A percentile compares a stretch with the other conserved stretches of the same genome.
These are phyloP conservation scores for Hortiboletus campestris DNA, from an alignment of 768 basidiomycete genomes.

Conservation along the genomic window DNA sequence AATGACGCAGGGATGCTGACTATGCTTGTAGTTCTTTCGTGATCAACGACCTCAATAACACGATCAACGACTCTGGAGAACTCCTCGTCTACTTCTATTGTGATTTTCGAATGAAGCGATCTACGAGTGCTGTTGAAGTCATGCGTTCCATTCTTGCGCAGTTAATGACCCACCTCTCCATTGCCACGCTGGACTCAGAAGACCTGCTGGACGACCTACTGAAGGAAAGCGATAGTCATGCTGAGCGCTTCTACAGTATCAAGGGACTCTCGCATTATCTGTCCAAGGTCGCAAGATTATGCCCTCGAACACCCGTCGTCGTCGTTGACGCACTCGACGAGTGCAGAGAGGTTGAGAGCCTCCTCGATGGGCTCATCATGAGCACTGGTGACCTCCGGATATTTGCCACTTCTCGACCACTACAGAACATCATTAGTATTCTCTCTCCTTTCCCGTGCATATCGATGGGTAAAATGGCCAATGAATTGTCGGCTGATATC, in stretches of 20 bases:
- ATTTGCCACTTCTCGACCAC: conserved; percentile 9
- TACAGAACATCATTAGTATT: not conserved
- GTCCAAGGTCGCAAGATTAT: not conserved
- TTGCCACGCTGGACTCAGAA: not conserved
- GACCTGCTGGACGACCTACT: not conserved
- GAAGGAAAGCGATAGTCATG: not conserved
- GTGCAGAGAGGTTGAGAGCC: conserved; percentile 3
- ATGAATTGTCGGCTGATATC: conserved; percentile 5
- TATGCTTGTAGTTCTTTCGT: too few species aligned
- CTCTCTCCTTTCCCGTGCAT: conserved; percentile 4
- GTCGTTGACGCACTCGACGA: conserved; percentile 21
- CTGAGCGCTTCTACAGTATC: not conserved
- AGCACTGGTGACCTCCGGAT: not conserved
- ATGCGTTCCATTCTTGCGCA: conserved; percentile 13
- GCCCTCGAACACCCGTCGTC: not conserved
- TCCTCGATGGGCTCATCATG: conserved; percentile 6
- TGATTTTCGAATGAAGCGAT: conserved; percentile 5
- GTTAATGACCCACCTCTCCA: not conserved
- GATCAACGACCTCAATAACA: too few species aligned
- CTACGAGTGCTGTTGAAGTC: conserved; percentile 8
- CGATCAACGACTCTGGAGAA: not conserved
- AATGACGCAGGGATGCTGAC: too few species aligned
- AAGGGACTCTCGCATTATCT: not conserved
- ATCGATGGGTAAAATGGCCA: conserved; percentile 4
- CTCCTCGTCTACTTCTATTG: conserved; percentile 16